A percentile compares a stretch with the other conserved stretches of the same genome.
Evolutionary conservation across 2,329 filamentous ascomycete species (phyloP).

Genomic region (Penicillium sp.): DNA sequence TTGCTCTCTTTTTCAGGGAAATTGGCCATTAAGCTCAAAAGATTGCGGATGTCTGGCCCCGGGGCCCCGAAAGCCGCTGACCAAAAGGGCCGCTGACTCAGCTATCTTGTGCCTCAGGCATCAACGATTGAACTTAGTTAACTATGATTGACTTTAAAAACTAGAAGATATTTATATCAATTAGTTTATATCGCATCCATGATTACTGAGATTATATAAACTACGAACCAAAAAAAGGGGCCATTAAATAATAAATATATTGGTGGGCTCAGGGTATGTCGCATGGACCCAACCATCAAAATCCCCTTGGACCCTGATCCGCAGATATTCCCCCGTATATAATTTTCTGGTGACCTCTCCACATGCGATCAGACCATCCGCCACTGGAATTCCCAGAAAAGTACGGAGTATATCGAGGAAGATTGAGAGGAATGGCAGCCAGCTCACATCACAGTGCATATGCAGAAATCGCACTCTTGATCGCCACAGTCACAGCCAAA

Average conservation of each 20-base stretch:
- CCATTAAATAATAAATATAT: neutral
- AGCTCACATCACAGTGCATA: constrained; percentile 44
- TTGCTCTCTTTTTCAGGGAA: neutral
- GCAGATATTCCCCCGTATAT: neutral
- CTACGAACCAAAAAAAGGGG: neutral
- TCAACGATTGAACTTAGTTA: too few species aligned
- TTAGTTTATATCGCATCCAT: neutral
- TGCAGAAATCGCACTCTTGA: constrained; percentile 44
- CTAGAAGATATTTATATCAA: neutral
- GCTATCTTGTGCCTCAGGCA: neutral
- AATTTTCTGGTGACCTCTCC: neutral
- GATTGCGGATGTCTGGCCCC: too few species aligned
- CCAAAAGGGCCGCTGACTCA: constrained; percentile 1
- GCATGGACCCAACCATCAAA: neutral
- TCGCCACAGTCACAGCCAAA: constrained; percentile 45
- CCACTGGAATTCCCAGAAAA: neutral
- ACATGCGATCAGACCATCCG: neutral
- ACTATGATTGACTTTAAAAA: too few species aligned
- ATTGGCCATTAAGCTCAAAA: neutral
- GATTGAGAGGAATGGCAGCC: neutral
- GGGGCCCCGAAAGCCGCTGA: constrained; percentile 1
- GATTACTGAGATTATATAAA: neutral
- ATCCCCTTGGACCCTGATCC: neutral
- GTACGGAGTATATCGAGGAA: neutral
- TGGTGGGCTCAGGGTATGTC: neutral